Base-by-base conservation (phyloP, 2,329 filamentous ascomycete species). In the Meredithiella fracta region DNA sequence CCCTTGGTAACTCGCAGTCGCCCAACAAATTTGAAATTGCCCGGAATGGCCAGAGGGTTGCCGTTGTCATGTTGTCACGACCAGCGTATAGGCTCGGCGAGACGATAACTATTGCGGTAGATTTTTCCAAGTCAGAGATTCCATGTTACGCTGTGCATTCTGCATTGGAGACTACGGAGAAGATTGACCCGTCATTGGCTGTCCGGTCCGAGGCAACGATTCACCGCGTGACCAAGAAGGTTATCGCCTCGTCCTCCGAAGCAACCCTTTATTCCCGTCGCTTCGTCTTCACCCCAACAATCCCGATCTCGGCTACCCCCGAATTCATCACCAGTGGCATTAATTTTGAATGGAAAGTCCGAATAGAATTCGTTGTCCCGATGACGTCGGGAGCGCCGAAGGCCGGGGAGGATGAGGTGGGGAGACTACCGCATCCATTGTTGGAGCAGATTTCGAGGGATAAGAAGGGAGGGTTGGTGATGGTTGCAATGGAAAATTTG, bases 21-120 rank as follows among this genome's bases (percentile, higher is more conserved):
- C 79, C 84, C n/a, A 96, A 95, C 64, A 82, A 89, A 40, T 98
- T 97, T 66, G 90, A 95, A 65, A 97, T 98, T 65, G 84, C 91
- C 11, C 85, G 91, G 14, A 90, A 89, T 64, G 90, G 90, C n/a
- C 82, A 83, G 56, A 83, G 83, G n/a, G 90, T 98, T 11, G 91
- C 86, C 2, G 87, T 94, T 4, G 80, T 98, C 56, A 89, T 90
- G 69, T 77, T 98, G 31, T 85, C 90, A 3, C 82, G 92, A 8
- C 88, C 92, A 0, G 82, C 90, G 0, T 96, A 94, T 70, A 79
- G 90, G 47, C 74, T 98, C 1, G 92, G 92, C 58, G 92, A 98
- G 67, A 82, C 84, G 0, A 80, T 97, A 47, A 86, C 82, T 11
- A 83, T 88, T 62, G 85, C 82, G 0, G 79, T 98, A 58, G 90